Base-by-base conservation (phyloP, 108 stramenopile species). In the Mayamaea pseudoterrestris region DNA sequence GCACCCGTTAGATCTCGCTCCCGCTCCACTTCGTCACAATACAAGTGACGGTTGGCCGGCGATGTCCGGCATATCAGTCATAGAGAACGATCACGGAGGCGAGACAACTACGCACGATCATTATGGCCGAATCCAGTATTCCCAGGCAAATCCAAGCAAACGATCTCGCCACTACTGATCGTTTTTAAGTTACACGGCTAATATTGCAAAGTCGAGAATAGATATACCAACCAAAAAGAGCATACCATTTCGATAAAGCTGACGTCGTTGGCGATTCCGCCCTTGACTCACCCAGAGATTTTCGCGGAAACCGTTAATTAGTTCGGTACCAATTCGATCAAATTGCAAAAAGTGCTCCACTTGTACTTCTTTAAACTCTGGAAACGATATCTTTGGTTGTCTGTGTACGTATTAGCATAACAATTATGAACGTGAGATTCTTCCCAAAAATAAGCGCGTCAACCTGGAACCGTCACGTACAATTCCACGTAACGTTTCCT, bases 391-490 rank as follows among this genome's bases (percentile, higher is more conserved):
- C 9, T 34, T 34, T 71, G 67, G 53, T 86, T 89, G 61, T 93
- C 91, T 5, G 63, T n/a, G 44, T 71, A 60, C 11, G n/a, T n/a
- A n/a, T n/a, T n/a, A n/a, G n/a, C n/a, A n/a, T n/a, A n/a, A n/a
- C n/a, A n/a, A n/a, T n/a, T n/a, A n/a, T n/a, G n/a, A 37, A 93
- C 89, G n/a, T 71, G 67, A 57, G 86, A 93, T 65, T 93, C 91
- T 5, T 63, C 16, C 47, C 71, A 60, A 13, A n/a, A n/a, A n/a
- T n/a, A n/a, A n/a, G n/a, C n/a, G n/a, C n/a, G n/a, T n/a, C n/a
- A n/a, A n/a, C n/a, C n/a, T n/a, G n/a, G n/a, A 37, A 93, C 89
- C 48, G 88, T 93, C 20, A 86, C 86, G 30, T 57, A 41, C 40
- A 93, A 65, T 45, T 93, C 91, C 2, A 93, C 91, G 50, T 89